Percentiles rank a stretch among this genome's conserved stretches.
Evolutionary conservation across 2,329 filamentous ascomycete genomes (phyloP).

Genomic region (Arthrobotrys musiformis): DNA sequence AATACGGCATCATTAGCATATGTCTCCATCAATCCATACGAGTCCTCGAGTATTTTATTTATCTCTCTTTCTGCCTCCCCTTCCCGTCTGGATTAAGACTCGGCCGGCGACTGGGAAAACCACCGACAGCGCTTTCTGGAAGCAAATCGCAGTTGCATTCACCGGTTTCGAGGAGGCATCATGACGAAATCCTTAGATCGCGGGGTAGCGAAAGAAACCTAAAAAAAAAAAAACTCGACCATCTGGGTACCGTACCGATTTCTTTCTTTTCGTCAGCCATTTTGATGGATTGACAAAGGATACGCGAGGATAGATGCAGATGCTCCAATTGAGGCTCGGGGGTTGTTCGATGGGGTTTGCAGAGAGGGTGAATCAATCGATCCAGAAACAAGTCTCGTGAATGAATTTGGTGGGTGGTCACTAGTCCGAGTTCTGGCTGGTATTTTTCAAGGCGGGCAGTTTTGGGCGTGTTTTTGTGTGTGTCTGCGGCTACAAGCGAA

Average conservation of each 20-base stretch:
- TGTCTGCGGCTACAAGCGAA: slow-evolving; percentile 54
- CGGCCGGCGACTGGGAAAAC: not conserved
- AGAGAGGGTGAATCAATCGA: not conserved
- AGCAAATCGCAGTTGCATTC: slow-evolving; percentile 26
- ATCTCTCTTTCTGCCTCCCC: not conserved
- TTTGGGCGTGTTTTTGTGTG: slow-evolving; percentile 54
- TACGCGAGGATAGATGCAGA: not conserved
- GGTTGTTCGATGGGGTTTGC: slow-evolving; percentile 1
- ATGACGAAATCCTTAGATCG: slow-evolving; percentile 60
- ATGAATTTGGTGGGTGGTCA: not conserved
- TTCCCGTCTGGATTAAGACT: too few species aligned
- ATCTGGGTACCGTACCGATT: slow-evolving; percentile 46
- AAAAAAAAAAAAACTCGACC: not conserved
- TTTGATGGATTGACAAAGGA: slow-evolving; percentile 13
- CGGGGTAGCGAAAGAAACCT: slow-evolving; percentile 44
- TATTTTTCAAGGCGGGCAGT: slow-evolving; percentile 54
- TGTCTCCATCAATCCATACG: not conserved
- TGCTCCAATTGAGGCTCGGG: slow-evolving; percentile 40
- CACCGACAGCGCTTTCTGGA: slow-evolving; percentile 17
- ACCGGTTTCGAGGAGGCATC: slow-evolving; percentile 47
- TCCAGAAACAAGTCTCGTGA: slow-evolving; percentile 31
- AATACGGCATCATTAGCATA: slow-evolving; percentile 22
- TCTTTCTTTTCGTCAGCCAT: slow-evolving; percentile 55
- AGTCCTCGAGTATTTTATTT: not conserved
- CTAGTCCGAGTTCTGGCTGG: too few species aligned